phyloP scores from a whole-genome alignment of 2,329 filamentous ascomycete species.

The Botryosphaeria dothidea region DNA sequence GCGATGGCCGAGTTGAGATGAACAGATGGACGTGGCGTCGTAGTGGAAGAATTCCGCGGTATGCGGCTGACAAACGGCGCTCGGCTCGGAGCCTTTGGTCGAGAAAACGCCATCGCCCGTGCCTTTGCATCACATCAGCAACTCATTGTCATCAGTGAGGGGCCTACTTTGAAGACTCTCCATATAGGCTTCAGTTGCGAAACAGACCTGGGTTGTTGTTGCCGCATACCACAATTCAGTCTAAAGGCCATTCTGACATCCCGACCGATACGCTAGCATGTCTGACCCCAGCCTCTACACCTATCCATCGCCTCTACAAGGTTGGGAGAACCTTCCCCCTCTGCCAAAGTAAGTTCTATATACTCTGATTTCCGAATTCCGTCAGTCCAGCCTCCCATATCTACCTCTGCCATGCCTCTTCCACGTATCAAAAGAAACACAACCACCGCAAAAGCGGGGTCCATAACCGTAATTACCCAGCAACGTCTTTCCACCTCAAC shows the following conservation, averaged over 20 bases:
- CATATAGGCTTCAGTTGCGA: neutral
- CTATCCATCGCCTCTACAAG: constrained; percentile 59
- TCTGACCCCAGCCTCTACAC: constrained; percentile 46
- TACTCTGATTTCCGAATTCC: neutral
- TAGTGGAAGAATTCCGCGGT: constrained; percentile 7
- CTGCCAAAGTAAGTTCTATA: constrained; percentile 46
- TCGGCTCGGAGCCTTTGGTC: neutral
- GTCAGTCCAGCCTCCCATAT: too few species aligned
- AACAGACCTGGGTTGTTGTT: neutral
- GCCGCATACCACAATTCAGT: neutral
- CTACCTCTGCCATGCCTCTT: too few species aligned
- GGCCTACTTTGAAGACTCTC: neutral
- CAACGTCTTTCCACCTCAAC: too few species aligned
- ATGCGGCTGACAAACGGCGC: constrained; percentile 4
- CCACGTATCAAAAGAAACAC: too few species aligned
- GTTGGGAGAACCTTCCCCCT: constrained; percentile 59
- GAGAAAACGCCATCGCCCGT: constrained; percentile 1
- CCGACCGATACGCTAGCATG: constrained; percentile 28
- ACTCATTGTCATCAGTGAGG: neutral
- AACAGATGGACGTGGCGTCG: neutral
- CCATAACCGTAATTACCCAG: too few species aligned
- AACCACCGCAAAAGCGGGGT: too few species aligned
- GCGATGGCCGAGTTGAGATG: neutral
- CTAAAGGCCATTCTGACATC: neutral
- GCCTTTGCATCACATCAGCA: neutral